Base-by-base conservation (phyloP, 768 basidiomycete species). In the Psilocybe azurescens region DNA sequence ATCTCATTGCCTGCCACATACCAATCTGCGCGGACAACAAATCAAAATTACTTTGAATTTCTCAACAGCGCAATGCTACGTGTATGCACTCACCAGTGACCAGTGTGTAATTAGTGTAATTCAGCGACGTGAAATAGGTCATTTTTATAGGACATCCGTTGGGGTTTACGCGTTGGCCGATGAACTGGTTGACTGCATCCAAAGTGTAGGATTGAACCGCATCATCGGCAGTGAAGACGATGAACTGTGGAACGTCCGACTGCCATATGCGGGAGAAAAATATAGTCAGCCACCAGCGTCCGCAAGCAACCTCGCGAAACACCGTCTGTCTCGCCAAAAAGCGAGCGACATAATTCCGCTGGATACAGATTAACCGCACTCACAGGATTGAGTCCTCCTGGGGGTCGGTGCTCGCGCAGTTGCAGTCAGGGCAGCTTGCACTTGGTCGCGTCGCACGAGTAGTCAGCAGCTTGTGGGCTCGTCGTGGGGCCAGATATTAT, bases 1-100 rank as follows among this genome's bases (percentile, higher is more conserved):
- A 94, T 92, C 72, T 94, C 92, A 71, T 93, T 93, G 20, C 91
- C 91, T 3, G 87, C 89, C 32, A 91, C 90, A 72, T 77, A 93
- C 89, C 89, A 92, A 72, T 91, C 89, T 78, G 78, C 18, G 63
- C 46, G 56, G 28, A 14, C 49, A 59, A 53, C 60, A 46, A 49
- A 56, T 53, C 48, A 46, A 36, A 58, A 9, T 29, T 56, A 28
- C 48, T 48, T 14, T 14, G 52, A 18, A 49, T 32, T 28, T 14
- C 10, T 50, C 32, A 44, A 55, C 33, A 50, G 50, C 33, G 28
- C 30, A 9, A 46, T 33, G 24, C 20, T 20, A 56, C 20, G 46
- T 29, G 33, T 24, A 46, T 29, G 51, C 39, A 73, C 73, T 20
- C 50, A 81, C 82, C 81, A 10, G 83, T 91, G 44, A 91, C 88